Evolutionary conservation across 768 basidiomycete genomes (phyloP), one percentile per base, ranked within the genome.

Genomic region (Solioccasus polychromus): DNA sequence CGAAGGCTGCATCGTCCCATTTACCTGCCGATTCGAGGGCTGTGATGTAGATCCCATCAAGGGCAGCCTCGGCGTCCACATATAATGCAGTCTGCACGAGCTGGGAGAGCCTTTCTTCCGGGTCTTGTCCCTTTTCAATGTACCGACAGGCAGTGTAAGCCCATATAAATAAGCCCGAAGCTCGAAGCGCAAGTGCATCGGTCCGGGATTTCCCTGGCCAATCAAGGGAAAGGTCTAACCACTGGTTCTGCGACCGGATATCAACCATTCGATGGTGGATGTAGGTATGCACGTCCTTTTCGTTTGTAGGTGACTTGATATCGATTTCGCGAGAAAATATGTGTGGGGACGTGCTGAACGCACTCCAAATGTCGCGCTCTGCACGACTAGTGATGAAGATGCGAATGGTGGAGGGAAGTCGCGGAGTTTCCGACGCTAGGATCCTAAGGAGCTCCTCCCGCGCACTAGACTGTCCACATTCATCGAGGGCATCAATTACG

Each of bases 401-500:
- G 11, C 62, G 63, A 31, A 70, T 30, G 3, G 58, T 69, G 1
- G 46, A 34, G 1, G 58, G 57, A 2, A 55, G 47, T 17, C 35
- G 48, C 1, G 28, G 15, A 35, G 50, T 53, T 43, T 63, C 60
- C 10, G 56, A 55, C 4, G 51, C 57, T n/a, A 69, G 42, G 4
- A 67, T 36, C n/a, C 20, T 49, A 19, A 69, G 46, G 15, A 69
- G 53, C n/a, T 58, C 62, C 19, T 60, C 54, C 14, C 67, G 57
- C 8, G 52, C 44, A 5, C 32, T 18, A 4, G 58, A 52, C 15
- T 53, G 52, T 12, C 50, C 53, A 19, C 68, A 70, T 47, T 69
- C 69, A 32, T 69, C 69, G 1, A 69, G 52, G 3, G 64, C 66
- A 24, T 69, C 68, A 41, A 69, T 66, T n/a, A 70, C 41, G 9